Conservation (phyloP, 495 filamentous ascomycete species). For the Coniosporium apollinis region DNA sequence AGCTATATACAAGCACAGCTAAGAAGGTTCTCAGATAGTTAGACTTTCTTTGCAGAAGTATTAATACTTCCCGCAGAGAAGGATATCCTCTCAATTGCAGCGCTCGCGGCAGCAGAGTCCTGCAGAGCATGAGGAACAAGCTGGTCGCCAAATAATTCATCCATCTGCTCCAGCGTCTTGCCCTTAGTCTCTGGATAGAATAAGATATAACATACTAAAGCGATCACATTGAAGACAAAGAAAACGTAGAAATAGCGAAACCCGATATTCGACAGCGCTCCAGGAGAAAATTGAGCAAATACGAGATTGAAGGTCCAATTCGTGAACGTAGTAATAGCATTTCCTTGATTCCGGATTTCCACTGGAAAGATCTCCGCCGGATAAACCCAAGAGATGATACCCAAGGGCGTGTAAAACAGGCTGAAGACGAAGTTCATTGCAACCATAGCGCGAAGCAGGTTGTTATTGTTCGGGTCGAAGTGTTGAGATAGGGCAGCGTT, state of each 20-base stretch:
- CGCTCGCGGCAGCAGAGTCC: neutral
- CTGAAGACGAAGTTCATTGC: constrained; percentile 42
- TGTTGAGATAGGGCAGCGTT: constrained; percentile 3
- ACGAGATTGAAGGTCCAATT: constrained; percentile 40
- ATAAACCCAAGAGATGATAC: constrained; percentile 39
- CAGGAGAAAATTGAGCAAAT: constrained; percentile 38
- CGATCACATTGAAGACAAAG: constrained; percentile 32
- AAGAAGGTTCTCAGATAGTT: too few species aligned
- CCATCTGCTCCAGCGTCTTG: constrained; percentile 36
- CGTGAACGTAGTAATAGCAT: constrained; percentile 33
- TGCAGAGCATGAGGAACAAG: constrained; percentile 1
- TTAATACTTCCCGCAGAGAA: too few species aligned
- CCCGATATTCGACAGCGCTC: constrained; percentile 30
- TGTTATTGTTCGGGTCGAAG: constrained; percentile 21
- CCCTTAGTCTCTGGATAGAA: constrained; percentile 37
- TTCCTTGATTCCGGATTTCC: constrained; percentile 34
- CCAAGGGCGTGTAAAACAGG: constrained; percentile 36
- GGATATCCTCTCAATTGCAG: too few species aligned
- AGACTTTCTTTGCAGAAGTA: too few species aligned
- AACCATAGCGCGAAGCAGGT: constrained; percentile 35
- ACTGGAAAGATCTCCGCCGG: constrained; percentile 40
- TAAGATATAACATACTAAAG: constrained; percentile 26
- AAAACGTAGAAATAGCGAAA: constrained; percentile 39
- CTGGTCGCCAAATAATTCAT: constrained; percentile 26
- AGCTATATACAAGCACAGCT: too few species aligned